phyloP scores from a whole-genome alignment of 2,329 filamentous ascomycete genomes.

The Zasmidium cellare region DNA sequence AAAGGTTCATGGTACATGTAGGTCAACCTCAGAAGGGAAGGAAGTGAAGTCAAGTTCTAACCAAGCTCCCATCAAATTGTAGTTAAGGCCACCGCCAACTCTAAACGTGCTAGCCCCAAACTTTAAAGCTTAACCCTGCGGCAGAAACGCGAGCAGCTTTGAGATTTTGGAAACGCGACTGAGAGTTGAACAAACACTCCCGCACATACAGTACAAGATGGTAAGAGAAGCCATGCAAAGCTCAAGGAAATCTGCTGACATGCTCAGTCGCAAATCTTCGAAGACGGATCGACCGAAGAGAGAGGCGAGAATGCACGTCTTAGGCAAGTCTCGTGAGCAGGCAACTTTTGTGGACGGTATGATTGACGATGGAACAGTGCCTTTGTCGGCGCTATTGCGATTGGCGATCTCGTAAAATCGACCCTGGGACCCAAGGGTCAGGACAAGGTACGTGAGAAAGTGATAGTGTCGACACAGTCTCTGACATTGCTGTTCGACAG shows the following conservation, averaged over 20 bases:
- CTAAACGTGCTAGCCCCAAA: neutral
- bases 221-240: neutral
- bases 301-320: conserved; percentile 27
- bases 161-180: conserved; percentile 8
- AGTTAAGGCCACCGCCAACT: neutral
- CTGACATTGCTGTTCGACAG: conserved; percentile 13
- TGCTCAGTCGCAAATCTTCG: conserved; percentile 24
- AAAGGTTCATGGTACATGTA: too few species aligned
- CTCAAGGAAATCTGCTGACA: neutral
- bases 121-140: neutral
- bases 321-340: conserved; percentile 15
- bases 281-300: conserved; percentile 26
- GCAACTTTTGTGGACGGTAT: neutral
- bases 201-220: conserved; percentile 2
- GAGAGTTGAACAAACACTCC: neutral
- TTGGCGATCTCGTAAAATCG: conserved; percentile 96
- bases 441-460: conserved; percentile 83
- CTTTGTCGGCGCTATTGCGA: conserved; percentile 96
- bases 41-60: neutral
- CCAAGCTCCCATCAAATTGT: neutral
- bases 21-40: too few species aligned
- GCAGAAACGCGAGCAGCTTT: conserved; percentile 7
- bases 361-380: conserved; percentile 48
- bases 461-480: conserved; percentile 84
- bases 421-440: conserved; percentile 97